Conservation (phyloP, 1,284 basidiomycete species). For the Ganoderma resinaceum region DNA sequence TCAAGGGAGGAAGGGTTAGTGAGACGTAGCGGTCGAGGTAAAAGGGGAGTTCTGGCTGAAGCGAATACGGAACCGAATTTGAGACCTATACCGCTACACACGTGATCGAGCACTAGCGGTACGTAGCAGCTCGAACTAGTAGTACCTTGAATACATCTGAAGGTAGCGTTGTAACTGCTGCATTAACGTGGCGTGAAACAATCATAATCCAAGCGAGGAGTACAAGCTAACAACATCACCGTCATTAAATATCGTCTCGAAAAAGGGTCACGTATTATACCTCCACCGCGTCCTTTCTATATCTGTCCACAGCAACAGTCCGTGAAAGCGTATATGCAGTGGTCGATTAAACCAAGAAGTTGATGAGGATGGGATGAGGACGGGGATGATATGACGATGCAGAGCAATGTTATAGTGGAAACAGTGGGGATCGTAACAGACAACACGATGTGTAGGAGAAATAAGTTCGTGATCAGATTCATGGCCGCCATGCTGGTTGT, state of each 20-base stretch:
- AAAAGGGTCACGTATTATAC: constrained; percentile 17
- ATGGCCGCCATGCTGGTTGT: constrained; percentile 41
- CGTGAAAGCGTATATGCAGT: constrained; percentile 11
- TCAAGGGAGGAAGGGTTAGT: neutral
- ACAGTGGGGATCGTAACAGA: constrained; percentile 14
- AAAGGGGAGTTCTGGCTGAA: neutral
- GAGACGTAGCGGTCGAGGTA: neutral
- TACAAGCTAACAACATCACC: constrained; percentile 32
- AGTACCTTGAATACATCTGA: neutral
- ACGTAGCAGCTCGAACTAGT: neutral
- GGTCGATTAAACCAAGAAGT: neutral
- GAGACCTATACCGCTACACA: neutral
- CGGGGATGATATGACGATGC: constrained; percentile 18
- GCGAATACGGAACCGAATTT: constrained; percentile 1
- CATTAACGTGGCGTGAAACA: constrained; percentile 8
- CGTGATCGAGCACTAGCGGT: constrained; percentile 10
- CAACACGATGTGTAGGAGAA: constrained; percentile 21
- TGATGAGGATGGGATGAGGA: neutral
- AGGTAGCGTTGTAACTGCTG: neutral
- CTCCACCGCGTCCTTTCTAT: neutral
- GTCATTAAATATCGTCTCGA: constrained; percentile 31
- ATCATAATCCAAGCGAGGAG: constrained; percentile 22
- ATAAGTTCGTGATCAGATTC: constrained; percentile 12
- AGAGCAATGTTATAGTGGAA: constrained; percentile 31
- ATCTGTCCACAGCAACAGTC: constrained; percentile 27